Base-by-base conservation (phyloP, 495 filamentous ascomycete species). In the Patellaria atrata region DNA sequence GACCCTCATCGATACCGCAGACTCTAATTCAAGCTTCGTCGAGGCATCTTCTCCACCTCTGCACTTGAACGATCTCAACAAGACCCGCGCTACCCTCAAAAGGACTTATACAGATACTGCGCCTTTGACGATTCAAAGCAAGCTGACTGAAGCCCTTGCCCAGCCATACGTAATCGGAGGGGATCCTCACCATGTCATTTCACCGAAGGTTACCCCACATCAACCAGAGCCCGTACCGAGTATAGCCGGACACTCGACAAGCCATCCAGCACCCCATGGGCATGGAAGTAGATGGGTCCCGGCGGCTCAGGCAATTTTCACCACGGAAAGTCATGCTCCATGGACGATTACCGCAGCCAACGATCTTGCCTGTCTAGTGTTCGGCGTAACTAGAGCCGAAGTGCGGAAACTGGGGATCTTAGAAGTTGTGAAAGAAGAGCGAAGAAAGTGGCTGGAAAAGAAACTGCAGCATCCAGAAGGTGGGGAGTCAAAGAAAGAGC, bases 291-390 rank as follows among this genome's bases (percentile, higher is more conserved):
- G 91, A 51, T 93, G 78, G 75, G 78, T 79, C 5, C 86, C 85
- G 5, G 80, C 85, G 19, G 79, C 84, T 12, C 91, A 97, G 58
- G 89, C 89, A 24, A 91, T 97, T 32, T 97, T 97, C 50, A 85
- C 87, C 12, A 97, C 89, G 11, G 81, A 91, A 56, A 68, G 81
- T 27, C 67, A 76, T 27, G 66, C 79, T 7, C 91, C 89, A 3
- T 97, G 84, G 81, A 96, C 87, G 2, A 94, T 97, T 36, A 64
- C 93, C 29, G 79, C 87, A 5, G 91, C 89, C n/a, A 97, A 97
- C 50, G 89, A 97, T 54, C 64, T 97, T 22, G 87, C 91, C 11
- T 97, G 89, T 57, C 66, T 97, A 17, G 71, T 97, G 29, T 96
- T 97, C 57, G 89, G 89, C 23, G 82, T 97, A 18, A 91, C 87